Evolutionary conservation across 1,139 yeast species (phyloP).

Genomic region (Meyerozyma elateridarum): DNA sequence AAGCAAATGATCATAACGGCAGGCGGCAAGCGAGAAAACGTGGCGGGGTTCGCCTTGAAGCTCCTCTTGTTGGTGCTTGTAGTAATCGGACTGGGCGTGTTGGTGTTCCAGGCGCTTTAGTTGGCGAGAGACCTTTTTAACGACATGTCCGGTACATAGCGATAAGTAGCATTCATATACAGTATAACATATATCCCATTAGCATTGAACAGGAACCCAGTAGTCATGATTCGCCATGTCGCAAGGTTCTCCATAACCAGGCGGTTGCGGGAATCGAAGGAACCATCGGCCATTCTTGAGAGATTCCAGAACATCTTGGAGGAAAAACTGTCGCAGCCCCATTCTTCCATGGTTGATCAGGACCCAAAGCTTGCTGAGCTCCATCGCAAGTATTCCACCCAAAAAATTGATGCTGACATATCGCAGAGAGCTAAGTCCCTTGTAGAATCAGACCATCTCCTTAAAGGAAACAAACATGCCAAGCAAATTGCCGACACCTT

Average conservation of each 20-base stretch:
- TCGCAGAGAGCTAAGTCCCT: conserved; percentile 12
- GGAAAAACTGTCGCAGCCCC: conserved; percentile 13
- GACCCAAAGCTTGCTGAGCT: conserved; percentile 11
- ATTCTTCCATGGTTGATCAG: conserved; percentile 8
- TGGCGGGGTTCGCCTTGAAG: conserved; percentile 30
- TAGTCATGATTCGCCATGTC: too few species aligned
- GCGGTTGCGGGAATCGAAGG: too few species aligned
- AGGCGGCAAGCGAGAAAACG: conserved; percentile 35
- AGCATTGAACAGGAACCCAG: too few species aligned
- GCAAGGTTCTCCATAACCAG: too few species aligned
- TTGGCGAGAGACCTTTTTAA: too few species aligned
- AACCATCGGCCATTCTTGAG: conserved; percentile 17
- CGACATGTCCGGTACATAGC: too few species aligned
- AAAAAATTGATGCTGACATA: conserved; percentile 3
- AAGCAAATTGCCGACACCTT: conserved; percentile 45
- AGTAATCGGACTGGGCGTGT: conserved; percentile 32
- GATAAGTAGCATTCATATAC: too few species aligned
- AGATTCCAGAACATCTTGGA: conserved; percentile 20
- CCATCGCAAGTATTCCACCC: conserved; percentile 9
- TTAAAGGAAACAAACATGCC: conserved; percentile 43
- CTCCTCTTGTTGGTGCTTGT: conserved; percentile 24
- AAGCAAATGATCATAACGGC: conserved; percentile 36
- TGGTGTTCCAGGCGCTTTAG: conserved; percentile 35
- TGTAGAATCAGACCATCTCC: conserved; percentile 21
- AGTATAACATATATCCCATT: too few species aligned